Conservation (phyloP, 2,329 filamentous ascomycete species). For the Leptosphaerulina australis region DNA sequence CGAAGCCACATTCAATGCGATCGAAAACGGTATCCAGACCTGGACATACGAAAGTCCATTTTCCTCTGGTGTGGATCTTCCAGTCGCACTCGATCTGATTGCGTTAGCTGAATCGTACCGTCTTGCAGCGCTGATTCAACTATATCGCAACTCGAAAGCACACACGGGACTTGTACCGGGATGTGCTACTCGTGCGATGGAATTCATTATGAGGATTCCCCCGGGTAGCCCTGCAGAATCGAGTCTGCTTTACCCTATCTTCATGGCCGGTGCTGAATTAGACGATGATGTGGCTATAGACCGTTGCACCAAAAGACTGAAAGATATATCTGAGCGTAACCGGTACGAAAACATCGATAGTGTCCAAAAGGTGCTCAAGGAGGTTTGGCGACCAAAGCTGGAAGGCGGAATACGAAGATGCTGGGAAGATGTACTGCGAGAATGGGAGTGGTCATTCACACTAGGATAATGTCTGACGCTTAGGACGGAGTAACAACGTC, state of each 20-base stretch:
- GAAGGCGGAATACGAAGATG: slow-evolving; percentile 38
- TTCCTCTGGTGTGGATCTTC: slow-evolving; percentile 35
- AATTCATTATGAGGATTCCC: slow-evolving; percentile 44
- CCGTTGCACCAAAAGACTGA: slow-evolving; percentile 38
- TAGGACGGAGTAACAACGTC: too few species aligned
- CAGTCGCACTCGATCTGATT: slow-evolving; percentile 44
- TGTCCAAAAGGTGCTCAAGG: slow-evolving; percentile 44
- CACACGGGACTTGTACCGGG: slow-evolving; percentile 34
- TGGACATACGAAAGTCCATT: slow-evolving; percentile 46
- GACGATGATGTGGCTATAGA: slow-evolving; percentile 38
- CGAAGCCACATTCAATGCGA: slow-evolving; percentile 41
- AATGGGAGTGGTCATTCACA: slow-evolving; percentile 46
- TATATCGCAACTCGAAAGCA: slow-evolving; percentile 40
- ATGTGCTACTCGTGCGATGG: slow-evolving; percentile 42
- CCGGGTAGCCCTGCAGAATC: slow-evolving; percentile 44
- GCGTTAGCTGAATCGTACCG: slow-evolving; percentile 46
- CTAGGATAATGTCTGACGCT: slow-evolving; percentile 33
- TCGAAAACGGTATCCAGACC: slow-evolving; percentile 39
- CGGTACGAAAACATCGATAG: slow-evolving; percentile 44
- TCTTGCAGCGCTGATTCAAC: slow-evolving; percentile 43
- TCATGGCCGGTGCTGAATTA: slow-evolving; percentile 44
- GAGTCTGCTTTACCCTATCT: slow-evolving; percentile 46
- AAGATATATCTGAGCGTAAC: slow-evolving; percentile 43
- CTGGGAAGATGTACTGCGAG: slow-evolving; percentile 46
- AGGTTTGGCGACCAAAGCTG: slow-evolving; percentile 43